These are phyloP conservation scores for Penicillium sp. DNA, from an alignment of 2,329 filamentous ascomycete genomes.

Conservation along the genomic window DNA sequence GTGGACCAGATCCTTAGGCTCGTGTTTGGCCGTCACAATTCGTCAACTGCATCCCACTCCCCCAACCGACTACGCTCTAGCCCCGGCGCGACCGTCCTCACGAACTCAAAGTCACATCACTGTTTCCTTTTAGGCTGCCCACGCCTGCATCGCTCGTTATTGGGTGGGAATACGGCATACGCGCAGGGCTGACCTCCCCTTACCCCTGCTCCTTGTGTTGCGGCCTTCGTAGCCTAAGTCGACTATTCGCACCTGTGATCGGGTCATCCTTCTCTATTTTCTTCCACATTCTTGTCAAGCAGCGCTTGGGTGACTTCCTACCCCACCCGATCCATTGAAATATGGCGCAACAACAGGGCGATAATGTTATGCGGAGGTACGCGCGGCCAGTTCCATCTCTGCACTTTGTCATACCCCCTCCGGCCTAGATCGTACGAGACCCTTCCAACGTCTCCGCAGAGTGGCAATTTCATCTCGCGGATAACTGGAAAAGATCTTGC, in stretches of 20 bases:
- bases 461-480: neutral
- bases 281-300: slow-evolving; percentile 1
- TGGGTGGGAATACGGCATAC: slow-evolving; percentile 13
- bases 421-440: slow-evolving; percentile 6
- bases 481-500: neutral
- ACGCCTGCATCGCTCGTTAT: slow-evolving; percentile 6
- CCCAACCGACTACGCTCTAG: slow-evolving; percentile 14
- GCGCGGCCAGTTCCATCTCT: slow-evolving; percentile 24
- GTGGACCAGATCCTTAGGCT: slow-evolving; percentile 2
- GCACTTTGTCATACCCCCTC: slow-evolving; percentile 8
- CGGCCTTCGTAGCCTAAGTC: slow-evolving; percentile 13
- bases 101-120: slow-evolving; percentile 18
- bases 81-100: slow-evolving; percentile 32
- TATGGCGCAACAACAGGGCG: slow-evolving; percentile 42
- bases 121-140: slow-evolving; percentile 19
- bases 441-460: neutral
- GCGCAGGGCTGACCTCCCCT: slow-evolving; percentile 11
- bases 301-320: neutral
- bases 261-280: slow-evolving; percentile 12
- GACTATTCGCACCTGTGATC: slow-evolving; percentile 9
- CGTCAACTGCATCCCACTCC: neutral
- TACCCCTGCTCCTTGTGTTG: slow-evolving; percentile 16
- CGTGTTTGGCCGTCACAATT: neutral
- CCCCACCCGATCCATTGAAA: slow-evolving; percentile 10
- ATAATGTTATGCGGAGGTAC: slow-evolving; percentile 58